These are phyloP conservation scores for Theobroma cacao DNA, from an alignment of 345 rosid species.

Conservation along the genomic window DNA sequence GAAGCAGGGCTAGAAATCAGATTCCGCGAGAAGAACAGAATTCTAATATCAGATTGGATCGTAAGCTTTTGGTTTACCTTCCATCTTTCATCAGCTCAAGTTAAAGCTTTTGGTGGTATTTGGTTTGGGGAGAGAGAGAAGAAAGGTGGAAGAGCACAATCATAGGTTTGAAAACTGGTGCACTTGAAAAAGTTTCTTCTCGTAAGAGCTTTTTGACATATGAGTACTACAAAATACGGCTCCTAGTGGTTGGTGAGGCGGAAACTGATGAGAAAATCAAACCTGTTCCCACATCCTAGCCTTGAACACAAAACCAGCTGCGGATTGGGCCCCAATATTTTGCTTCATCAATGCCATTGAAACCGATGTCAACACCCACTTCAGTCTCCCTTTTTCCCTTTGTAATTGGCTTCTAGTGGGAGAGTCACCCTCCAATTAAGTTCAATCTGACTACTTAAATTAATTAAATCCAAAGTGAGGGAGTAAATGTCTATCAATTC, in stretches of 20 bases:
- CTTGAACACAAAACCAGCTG: conserved; percentile 11
- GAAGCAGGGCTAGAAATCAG: not conserved
- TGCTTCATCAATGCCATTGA: conserved; percentile 16
- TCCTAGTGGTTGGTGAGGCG: conserved; percentile 20
- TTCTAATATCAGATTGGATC: not conserved
- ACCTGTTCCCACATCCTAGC: conserved; percentile 23
- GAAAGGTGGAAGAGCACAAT: conserved; percentile 5
- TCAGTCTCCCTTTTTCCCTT: not conserved
- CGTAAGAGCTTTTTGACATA: conserved; percentile 10
- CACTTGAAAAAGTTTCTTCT: conserved; percentile 12
- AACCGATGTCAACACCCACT: conserved; percentile 30
- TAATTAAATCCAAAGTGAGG: not conserved
- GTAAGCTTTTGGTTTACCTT: conserved; percentile 7
- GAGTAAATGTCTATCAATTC: not conserved
- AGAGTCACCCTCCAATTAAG: conserved; percentile 12
- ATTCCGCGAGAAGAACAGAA: conserved; percentile 3
- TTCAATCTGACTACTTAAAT: not conserved
- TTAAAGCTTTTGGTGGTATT: not conserved
- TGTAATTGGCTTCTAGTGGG: not conserved
- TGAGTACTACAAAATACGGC: conserved; percentile 5
- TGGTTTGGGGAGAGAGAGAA: not conserved
- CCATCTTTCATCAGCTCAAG: not conserved
- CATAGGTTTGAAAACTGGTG: conserved; percentile 25
- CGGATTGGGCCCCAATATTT: conserved; percentile 25
- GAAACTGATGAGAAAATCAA: conserved; percentile 13